These are phyloP conservation scores for Fusarium heterosporum DNA, from an alignment of 2,329 filamentous ascomycete species.

Conservation along the genomic window DNA sequence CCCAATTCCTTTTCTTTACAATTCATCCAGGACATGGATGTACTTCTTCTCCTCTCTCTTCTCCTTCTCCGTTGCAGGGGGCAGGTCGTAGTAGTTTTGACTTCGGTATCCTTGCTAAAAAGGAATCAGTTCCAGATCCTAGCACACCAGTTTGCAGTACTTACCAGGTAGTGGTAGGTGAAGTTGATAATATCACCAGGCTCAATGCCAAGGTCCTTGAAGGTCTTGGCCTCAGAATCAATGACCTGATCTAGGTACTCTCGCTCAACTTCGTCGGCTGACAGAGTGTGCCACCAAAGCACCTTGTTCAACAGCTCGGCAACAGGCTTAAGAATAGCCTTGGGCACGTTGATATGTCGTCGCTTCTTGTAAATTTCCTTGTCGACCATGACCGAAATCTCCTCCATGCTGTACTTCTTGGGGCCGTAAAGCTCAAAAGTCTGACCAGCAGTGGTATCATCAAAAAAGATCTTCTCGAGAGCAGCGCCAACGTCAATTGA, in stretches of 20 bases:
- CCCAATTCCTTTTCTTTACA: slow-evolving; percentile 63
- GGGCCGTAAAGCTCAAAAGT: slow-evolving; percentile 96
- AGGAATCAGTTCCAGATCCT: slow-evolving; percentile 12
- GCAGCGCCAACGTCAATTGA: slow-evolving; percentile 90
- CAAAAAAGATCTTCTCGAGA: slow-evolving; percentile 88
- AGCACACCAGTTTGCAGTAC: slow-evolving; percentile 49
- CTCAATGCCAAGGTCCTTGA: slow-evolving; percentile 91
- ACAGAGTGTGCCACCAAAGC: slow-evolving; percentile 90
- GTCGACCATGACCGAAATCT: slow-evolving; percentile 90
- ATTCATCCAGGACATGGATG: slow-evolving; percentile 90
- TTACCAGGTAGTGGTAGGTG: slow-evolving; percentile 93
- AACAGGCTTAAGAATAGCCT: slow-evolving; percentile 79
- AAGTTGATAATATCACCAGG: slow-evolving; percentile 86
- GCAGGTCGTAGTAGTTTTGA: slow-evolving; percentile 89
- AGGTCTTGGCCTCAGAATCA: slow-evolving; percentile 92
- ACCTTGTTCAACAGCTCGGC: slow-evolving; percentile 81
- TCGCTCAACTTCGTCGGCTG: slow-evolving; percentile 86
- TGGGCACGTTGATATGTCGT: slow-evolving; percentile 91
- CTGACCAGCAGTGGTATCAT: slow-evolving; percentile 89
- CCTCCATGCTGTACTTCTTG: slow-evolving; percentile 87
- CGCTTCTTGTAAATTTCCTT: slow-evolving; percentile 91
- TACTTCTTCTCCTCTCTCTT: slow-evolving; percentile 96
- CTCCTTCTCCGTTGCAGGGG: slow-evolving; percentile 94
- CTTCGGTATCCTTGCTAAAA: slow-evolving; percentile 88
- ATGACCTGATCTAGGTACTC: slow-evolving; percentile 95